Conservation (phyloP, 2,329 filamentous ascomycete genomes). For the Hymenoscyphus repandus region DNA sequence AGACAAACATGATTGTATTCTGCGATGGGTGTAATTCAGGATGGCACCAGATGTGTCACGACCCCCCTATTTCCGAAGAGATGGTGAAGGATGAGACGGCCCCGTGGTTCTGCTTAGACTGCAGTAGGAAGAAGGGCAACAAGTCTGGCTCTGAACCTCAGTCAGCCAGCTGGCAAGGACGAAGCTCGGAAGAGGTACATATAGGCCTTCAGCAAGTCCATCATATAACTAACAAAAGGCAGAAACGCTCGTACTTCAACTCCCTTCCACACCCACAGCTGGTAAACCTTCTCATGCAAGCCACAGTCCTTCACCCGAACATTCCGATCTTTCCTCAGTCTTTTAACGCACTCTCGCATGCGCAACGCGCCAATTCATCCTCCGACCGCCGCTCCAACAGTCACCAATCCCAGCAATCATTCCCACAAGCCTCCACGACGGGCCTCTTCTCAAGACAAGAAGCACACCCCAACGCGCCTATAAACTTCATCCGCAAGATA, state of each 20-base stretch:
- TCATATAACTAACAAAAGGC: constrained; percentile 15
- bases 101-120: constrained; percentile 67
- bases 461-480: constrained; percentile 32
- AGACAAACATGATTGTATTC: constrained; percentile 77
- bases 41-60: constrained; percentile 80
- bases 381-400: constrained; percentile 21
- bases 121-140: constrained; percentile 44
- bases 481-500: constrained; percentile 38
- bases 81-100: constrained; percentile 61
- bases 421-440: constrained; percentile 30
- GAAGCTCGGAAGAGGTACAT: constrained; percentile 38
- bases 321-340: constrained; percentile 56
- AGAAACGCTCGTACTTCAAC: constrained; percentile 60
- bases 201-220: neutral
- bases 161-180: constrained; percentile 32
- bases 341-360: constrained; percentile 11
- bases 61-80: constrained; percentile 66
- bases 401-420: constrained; percentile 23
- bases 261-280: constrained; percentile 56
- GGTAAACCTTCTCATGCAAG: constrained; percentile 58
- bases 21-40: constrained; percentile 75
- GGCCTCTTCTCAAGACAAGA: constrained; percentile 34
- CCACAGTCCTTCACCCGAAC: constrained; percentile 56
- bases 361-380: constrained; percentile 14
- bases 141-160: constrained; percentile 31